phyloP scores from a whole-genome alignment of 208 protist genomes.

The Tetramitus jugosus region DNA sequence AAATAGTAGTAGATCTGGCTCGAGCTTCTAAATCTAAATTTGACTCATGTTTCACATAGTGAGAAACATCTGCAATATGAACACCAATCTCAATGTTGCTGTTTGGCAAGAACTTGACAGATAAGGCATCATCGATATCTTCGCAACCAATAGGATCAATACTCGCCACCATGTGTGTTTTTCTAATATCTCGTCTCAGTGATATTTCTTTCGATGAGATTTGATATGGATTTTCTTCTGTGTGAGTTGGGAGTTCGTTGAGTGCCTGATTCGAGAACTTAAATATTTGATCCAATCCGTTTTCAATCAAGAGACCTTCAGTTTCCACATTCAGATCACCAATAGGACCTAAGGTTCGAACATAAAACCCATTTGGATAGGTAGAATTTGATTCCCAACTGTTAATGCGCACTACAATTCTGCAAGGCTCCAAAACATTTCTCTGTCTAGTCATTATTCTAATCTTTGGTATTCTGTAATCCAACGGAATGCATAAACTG shows the following conservation, averaged over 20 bases:
- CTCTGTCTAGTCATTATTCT: slow-evolving; percentile 16
- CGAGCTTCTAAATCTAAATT: slow-evolving; percentile 27
- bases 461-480: slow-evolving; percentile 25
- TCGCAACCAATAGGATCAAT: slow-evolving; percentile 61
- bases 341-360: slow-evolving; percentile 42
- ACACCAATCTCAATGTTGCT: slow-evolving; percentile 48
- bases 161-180: slow-evolving; percentile 27
- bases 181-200: slow-evolving; percentile 40
- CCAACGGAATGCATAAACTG: neutral
- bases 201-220: slow-evolving; percentile 31
- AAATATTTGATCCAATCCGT: slow-evolving; percentile 18
- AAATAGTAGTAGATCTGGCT: slow-evolving; percentile 23
- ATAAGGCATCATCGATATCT: slow-evolving; percentile 64
- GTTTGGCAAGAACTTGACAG: neutral
- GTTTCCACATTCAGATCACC: slow-evolving; percentile 46
- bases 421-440: slow-evolving; percentile 24
- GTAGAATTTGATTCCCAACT: slow-evolving; percentile 36
- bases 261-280: slow-evolving; percentile 17
- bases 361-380: slow-evolving; percentile 50
- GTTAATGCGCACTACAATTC: slow-evolving; percentile 50
- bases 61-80: slow-evolving; percentile 54
- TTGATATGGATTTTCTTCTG: slow-evolving; percentile 12
- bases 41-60: slow-evolving; percentile 9
- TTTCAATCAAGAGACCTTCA: slow-evolving; percentile 40
- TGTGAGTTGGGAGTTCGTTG: neutral